A percentile compares a stretch with the other conserved stretches of the same genome.
Evolutionary conservation across 768 basidiomycete genomes (phyloP).

Genomic region (Agrocybe praecox): DNA sequence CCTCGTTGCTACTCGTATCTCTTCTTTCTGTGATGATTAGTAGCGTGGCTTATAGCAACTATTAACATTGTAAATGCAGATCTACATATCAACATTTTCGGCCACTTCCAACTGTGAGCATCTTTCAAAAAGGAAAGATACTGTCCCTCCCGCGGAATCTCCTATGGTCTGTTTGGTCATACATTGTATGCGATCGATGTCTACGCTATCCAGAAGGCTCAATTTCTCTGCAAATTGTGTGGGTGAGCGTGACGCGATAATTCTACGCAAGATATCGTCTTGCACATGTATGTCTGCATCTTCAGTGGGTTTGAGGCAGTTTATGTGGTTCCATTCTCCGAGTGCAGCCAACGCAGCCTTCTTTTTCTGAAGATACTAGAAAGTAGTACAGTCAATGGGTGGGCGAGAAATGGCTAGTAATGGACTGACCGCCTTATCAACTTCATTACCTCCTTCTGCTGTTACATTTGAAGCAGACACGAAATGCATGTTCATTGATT

Average conservation of each 20-base stretch:
- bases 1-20: too few relatives aligned
- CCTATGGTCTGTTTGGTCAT: constrained; percentile 33
- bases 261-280: constrained; percentile 62
- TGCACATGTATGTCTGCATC: constrained; percentile 51
- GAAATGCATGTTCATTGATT: constrained; percentile 49
- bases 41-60: too few relatives aligned
- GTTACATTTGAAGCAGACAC: constrained; percentile 67
- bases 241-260: constrained; percentile 4
- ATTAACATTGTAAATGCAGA: background rate
- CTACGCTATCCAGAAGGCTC: constrained; percentile 28
- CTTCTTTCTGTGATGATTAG: too few relatives aligned
- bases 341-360: constrained; percentile 70
- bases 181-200: constrained; percentile 46
- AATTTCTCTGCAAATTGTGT: constrained; percentile 1
- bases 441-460: constrained; percentile 40
- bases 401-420: background rate
- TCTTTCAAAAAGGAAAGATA: constrained; percentile 80
- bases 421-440: constrained; percentile 53
- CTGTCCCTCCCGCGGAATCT: constrained; percentile 63
- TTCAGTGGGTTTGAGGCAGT: constrained; percentile 56
- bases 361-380: constrained; percentile 68
- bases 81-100: constrained; percentile 10
- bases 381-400: constrained; percentile 4
- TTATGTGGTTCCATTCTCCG: constrained; percentile 84
- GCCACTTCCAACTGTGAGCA: constrained; percentile 15